Percentiles rank a stretch among this genome's conserved stretches.
phyloP scores from a whole-genome alignment of 2,329 filamentous ascomycete genomes.

The Penicillium sp. region DNA sequence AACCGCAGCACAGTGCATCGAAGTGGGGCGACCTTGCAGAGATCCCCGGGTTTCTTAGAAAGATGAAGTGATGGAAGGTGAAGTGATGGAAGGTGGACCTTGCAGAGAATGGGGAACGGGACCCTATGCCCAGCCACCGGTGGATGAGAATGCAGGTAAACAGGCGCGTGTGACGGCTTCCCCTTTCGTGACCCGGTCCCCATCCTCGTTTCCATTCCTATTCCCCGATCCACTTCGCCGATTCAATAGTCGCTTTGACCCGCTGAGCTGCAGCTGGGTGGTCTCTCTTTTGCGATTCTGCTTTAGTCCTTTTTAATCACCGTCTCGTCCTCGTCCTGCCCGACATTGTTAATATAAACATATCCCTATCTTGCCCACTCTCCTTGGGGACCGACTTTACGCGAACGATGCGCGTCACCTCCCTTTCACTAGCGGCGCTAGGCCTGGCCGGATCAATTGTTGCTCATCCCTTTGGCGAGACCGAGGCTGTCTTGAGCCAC shows the following conservation, averaged over 20 bases:
- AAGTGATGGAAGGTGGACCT: slow-evolving; percentile 1
- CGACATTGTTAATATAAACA: not conserved
- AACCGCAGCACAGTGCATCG: slow-evolving; percentile 3
- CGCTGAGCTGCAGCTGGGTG: slow-evolving; percentile 6
- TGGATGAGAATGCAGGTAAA: slow-evolving; percentile 2
- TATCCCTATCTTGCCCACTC: slow-evolving; percentile 7
- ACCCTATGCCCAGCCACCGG: not conserved
- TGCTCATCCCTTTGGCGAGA: slow-evolving; percentile 21
- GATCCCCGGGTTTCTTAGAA: not conserved
- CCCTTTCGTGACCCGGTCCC: slow-evolving; percentile 8
- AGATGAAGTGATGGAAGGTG: not conserved
- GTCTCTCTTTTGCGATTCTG: slow-evolving; percentile 18
- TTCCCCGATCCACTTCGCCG: slow-evolving; percentile 2
- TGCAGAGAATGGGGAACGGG: not conserved
- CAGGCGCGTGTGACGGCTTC: slow-evolving; percentile 5
- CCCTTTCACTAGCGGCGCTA: slow-evolving; percentile 26
- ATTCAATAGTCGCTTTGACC: slow-evolving; percentile 23
- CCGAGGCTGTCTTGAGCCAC: slow-evolving; percentile 12
- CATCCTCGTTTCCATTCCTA: slow-evolving; percentile 6
- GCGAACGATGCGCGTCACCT: slow-evolving; percentile 27
- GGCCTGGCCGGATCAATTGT: slow-evolving; percentile 22
- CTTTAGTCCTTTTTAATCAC: not conserved
- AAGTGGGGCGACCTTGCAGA: slow-evolving; percentile 9
- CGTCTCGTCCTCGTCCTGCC: not conserved
- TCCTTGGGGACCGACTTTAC: not conserved